Evolutionary conservation across 2,329 filamentous ascomycete species (phyloP), one percentile per base, ranked within the genome.

Genomic region (Aureobasidium sp.): DNA sequence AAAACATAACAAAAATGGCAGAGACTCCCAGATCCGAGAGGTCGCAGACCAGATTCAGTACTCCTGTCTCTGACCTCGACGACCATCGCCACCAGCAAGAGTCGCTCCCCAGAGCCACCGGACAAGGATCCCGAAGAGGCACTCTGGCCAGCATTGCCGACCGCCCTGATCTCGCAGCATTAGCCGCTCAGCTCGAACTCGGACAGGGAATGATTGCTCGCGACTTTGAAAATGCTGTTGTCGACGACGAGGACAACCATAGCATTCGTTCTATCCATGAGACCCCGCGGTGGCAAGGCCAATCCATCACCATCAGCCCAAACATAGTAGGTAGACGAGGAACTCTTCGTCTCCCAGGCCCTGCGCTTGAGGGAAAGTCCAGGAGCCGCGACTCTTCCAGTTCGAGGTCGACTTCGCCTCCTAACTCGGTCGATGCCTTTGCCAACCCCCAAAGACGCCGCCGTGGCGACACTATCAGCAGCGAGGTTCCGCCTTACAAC

Each of bases 371-470:
- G 16, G 4, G n/a, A 4, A 41, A 27, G 16, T 35, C 48, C 14
- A 52, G 30, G 29, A 58, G 57, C 61, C 67, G 57, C 61, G 69
- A 62, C 1, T 62, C 61, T 19, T 64, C 61, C 8, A 78, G 78
- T 19, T 81, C 79, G 42, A 79, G 88, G 53, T 89, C 88, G 1
- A 74, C 81, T 2, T 97, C 93, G 5, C 91, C 91, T 10, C 93
- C 93, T 6, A 98, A 96, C 69, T 98, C 93, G 0, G 90, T 98
- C 48, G 95, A 97, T 68, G 93, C 93, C 3, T 98, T 98, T 69
- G 93, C 93, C 16, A 88, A 93, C 63, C 88, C 88, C 53, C 85
- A 89, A 47, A 87, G 89, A 55, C 85, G 90, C 55, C 88, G 91
- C 65, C 86, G 90, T 38, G 78, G 81, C 42, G 79, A 80, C 45